Percentiles rank a stretch among this genome's conserved stretches.
Conservation (phyloP, 2,329 filamentous ascomycete genomes). For the Macrophomina phaseolina region DNA sequence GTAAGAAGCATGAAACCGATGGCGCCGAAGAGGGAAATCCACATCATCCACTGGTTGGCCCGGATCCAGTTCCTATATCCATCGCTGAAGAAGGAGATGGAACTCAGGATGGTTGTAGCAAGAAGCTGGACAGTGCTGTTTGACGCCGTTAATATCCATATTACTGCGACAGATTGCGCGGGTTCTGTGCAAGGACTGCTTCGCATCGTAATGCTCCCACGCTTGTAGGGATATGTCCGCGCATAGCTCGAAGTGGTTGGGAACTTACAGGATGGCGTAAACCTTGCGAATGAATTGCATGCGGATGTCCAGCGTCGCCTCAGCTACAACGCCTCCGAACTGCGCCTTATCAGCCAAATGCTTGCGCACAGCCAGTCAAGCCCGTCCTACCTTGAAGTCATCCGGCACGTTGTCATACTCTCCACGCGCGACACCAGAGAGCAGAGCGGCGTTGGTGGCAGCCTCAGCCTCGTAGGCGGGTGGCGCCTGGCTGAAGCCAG, state of each 20-base stretch:
- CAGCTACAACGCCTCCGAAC: constrained; percentile 92
- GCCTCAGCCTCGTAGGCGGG: constrained; percentile 75
- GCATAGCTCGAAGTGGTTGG: constrained; percentile 39
- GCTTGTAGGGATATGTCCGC: not conserved
- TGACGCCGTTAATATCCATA: not conserved
- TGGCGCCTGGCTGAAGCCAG: constrained; percentile 72
- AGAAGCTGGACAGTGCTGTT: constrained; percentile 80
- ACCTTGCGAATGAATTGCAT: constrained; percentile 98
- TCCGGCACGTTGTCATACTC: constrained; percentile 93
- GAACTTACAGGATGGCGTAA: constrained; percentile 79
- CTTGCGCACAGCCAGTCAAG: not conserved
- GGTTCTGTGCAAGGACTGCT: not conserved
- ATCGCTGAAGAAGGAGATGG: constrained; percentile 82
- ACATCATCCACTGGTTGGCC: constrained; percentile 80
- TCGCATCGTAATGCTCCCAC: not conserved
- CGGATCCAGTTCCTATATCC: constrained; percentile 89
- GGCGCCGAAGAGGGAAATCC: constrained; percentile 81
- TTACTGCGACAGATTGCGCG: constrained; percentile 40
- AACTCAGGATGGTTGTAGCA: constrained; percentile 79
- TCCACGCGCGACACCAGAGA: constrained; percentile 69
- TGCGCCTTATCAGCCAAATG: constrained; percentile 42
- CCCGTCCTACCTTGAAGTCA: constrained; percentile 80
- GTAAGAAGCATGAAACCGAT: constrained; percentile 86
- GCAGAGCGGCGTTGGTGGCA: constrained; percentile 62
- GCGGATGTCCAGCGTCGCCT: constrained; percentile 92